Percentiles rank a stretch among this genome's conserved stretches.
Evolutionary conservation across 2,329 filamentous ascomycete genomes (phyloP).

Genomic region (Hymenoscyphus occultus): DNA sequence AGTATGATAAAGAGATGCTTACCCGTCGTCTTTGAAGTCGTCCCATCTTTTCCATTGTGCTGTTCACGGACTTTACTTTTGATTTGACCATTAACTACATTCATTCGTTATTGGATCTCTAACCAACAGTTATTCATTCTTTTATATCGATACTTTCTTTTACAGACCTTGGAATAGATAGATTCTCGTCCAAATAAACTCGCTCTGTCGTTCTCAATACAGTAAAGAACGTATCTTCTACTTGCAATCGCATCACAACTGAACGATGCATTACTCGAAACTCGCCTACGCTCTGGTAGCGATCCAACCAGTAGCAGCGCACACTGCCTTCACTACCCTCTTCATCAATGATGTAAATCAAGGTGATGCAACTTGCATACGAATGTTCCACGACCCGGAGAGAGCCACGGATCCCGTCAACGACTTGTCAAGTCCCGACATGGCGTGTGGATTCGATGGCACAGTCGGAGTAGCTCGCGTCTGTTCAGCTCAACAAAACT

Average conservation of each 20-base stretch:
- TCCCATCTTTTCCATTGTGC: not conserved
- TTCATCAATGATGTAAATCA: conserved; percentile 60
- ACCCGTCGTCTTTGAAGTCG: not conserved
- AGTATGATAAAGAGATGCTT: not conserved
- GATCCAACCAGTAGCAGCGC: conserved; percentile 43
- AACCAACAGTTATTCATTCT: conserved; percentile 2
- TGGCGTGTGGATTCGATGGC: conserved; percentile 66
- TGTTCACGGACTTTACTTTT: conserved; percentile 3
- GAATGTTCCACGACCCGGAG: conserved; percentile 55
- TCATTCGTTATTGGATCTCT: not conserved
- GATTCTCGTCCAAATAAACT: not conserved
- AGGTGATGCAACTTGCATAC: conserved; percentile 69
- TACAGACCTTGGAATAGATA: not conserved
- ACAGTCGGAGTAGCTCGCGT: conserved; percentile 47
- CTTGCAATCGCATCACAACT: conserved; percentile 1
- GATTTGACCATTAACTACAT: conserved; percentile 1
- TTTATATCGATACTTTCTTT: not conserved
- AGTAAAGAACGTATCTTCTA: not conserved
- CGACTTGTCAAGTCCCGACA: conserved; percentile 55
- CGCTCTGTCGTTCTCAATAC: not conserved
- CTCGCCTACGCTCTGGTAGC: conserved; percentile 22
- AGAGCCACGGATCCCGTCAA: conserved; percentile 57
- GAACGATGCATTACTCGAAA: conserved; percentile 10
- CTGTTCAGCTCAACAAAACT: conserved; percentile 36
- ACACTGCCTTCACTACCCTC: conserved; percentile 63